Base-by-base conservation (phyloP, 164 flowering plant species). In the Vitis rupestris region DNA sequence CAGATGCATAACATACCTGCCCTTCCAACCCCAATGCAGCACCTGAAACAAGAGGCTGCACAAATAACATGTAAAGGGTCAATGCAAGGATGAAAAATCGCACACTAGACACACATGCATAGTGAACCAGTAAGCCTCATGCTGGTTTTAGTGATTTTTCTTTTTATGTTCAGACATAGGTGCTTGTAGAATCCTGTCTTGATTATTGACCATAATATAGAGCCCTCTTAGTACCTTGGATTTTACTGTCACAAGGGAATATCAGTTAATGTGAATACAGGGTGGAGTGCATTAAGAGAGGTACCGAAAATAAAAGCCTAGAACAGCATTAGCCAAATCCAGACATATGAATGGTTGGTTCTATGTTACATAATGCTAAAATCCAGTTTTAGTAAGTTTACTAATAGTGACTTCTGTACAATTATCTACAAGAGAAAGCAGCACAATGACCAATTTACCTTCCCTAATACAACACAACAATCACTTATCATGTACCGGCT, bases 21-120 rank as follows among this genome's bases (percentile, higher is more conserved):
- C 99, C 99, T 84, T 95, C 99, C 76, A 95, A 75, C 81, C 98
- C 99, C 56, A 95, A 65, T 16, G 99, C 99, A 78, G 99, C 99
- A 76, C 99, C 99, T 49, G 99, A 95, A 63, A 95, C 88, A 50
- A 95, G 97, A 79, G 99, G 99, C 99, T 95, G 88, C 85, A 82
- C 50, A 56, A 29, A 64, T 11, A 71, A 63, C 48, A 59, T 13
- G 14, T 9, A 50, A 69, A 12, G 61, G n/a, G 13, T 47, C 12
- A 59, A 61, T 68, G 13, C 17, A 10, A 68, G 63, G 16, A 29
- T 9, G 17, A 9, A 29, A 61, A 29, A 27, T 11, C 50, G 2
- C n/a, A 31, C 10, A 50, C 15, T 9, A 13, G n/a, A 14, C 64
- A 10, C 6, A 13, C 56, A 53, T 53, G 56, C 16, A 53, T 13